phyloP scores from a whole-genome alignment of 1,139 yeast species.

The Citeromyces hawaiiensis region DNA sequence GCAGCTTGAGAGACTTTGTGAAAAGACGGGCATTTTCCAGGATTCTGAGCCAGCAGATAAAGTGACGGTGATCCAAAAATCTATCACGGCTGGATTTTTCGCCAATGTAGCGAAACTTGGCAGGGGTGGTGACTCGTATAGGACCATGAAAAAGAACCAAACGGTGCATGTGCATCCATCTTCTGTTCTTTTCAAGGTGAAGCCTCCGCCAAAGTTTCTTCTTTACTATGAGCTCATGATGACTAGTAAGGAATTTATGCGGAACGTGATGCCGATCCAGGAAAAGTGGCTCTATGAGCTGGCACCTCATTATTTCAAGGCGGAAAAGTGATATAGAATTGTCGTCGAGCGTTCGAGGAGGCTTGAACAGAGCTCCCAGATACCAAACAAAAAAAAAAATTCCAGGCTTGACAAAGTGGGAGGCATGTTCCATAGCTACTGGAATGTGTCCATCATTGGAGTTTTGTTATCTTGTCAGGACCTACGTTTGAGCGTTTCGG shows the following conservation, averaged over 20 bases:
- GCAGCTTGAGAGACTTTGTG: slow-evolving; percentile 54
- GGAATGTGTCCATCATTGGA: no score
- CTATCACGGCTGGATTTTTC: slow-evolving; percentile 75
- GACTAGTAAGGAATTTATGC: slow-evolving; percentile 81
- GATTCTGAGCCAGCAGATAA: slow-evolving; percentile 11
- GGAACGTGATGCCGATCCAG: slow-evolving; percentile 69
- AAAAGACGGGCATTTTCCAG: slow-evolving; percentile 35
- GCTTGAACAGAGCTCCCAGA: no score
- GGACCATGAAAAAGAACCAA: slow-evolving; percentile 47
- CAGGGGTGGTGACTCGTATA: slow-evolving; percentile 59
- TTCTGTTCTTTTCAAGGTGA: slow-evolving; percentile 41
- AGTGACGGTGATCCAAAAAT: slow-evolving; percentile 36
- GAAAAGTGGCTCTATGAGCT: slow-evolving; percentile 10
- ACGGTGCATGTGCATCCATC: slow-evolving; percentile 79
- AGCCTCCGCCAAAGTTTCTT: slow-evolving; percentile 62
- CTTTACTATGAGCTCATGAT: slow-evolving; percentile 77
- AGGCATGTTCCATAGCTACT: no score
- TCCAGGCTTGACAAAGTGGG: no score
- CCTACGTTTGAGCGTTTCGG: no score
- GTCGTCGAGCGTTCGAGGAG: no score
- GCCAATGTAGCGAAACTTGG: slow-evolving; percentile 63
- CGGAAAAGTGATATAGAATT: no score
- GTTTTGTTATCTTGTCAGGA: no score
- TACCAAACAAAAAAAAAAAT: no score
- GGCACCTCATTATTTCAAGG: neutral